phyloP scores from a whole-genome alignment of 176 grass and related monocot species.

The Musa beccarii region DNA sequence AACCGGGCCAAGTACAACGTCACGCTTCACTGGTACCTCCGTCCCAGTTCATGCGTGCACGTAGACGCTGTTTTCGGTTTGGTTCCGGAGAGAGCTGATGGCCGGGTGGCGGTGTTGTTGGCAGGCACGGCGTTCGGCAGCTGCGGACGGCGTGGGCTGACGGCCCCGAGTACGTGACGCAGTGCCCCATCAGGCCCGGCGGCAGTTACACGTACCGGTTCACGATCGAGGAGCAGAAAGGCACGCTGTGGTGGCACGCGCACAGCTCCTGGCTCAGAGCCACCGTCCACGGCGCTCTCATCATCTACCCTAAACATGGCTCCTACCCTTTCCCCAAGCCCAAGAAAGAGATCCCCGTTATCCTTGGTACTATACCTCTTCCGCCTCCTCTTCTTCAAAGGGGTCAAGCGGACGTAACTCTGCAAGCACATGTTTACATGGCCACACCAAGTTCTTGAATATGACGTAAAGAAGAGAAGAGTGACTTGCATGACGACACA shows the following conservation, averaged over 20 bases:
- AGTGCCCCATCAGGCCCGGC: constrained; percentile 71
- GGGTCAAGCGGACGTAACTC: background rate
- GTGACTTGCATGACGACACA: too few relatives aligned
- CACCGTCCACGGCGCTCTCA: constrained; percentile 70
- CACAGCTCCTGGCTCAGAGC: constrained; percentile 87
- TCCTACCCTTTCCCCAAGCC: constrained; percentile 11
- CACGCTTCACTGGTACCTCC: constrained; percentile 68
- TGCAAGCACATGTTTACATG: background rate
- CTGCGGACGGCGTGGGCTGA: constrained; percentile 79
- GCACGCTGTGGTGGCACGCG: constrained; percentile 95
- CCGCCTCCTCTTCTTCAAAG: background rate
- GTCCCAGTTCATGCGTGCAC: background rate
- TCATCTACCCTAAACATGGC: constrained; percentile 47
- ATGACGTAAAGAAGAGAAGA: background rate
- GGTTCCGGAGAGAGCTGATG: background rate
- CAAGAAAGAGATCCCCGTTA: constrained; percentile 2
- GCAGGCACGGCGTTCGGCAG: constrained; percentile 73
- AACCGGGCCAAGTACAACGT: constrained; percentile 78
- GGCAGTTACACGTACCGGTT: constrained; percentile 75
- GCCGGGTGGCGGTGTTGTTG: background rate
- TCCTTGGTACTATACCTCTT: background rate
- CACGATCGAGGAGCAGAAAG: constrained; percentile 54
- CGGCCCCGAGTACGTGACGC: constrained; percentile 87
- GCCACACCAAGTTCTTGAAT: background rate
- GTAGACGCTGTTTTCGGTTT: background rate